A percentile compares a stretch with the other conserved stretches of the same genome.
Evolutionary conservation across 805 yeast species (phyloP).

Genomic region (Ogataea pignaliae): DNA sequence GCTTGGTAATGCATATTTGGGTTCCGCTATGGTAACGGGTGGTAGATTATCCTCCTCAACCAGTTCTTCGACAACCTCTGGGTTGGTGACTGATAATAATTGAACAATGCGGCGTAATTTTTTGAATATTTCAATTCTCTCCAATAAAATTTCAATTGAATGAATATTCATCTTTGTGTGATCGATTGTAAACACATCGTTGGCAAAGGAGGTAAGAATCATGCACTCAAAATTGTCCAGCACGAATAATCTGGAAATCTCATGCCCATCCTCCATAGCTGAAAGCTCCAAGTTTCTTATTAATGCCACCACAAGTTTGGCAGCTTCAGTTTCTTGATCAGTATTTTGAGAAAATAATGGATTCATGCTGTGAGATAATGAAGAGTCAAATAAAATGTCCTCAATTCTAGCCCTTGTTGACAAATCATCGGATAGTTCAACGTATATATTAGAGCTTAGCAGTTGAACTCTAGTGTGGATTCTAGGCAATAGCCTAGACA

Average conservation of each 20-base stretch:
- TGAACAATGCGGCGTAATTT: conserved; percentile 7
- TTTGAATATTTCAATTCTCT: conserved; percentile 11
- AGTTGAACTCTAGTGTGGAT: conserved; percentile 22
- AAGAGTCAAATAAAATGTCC: conserved; percentile 25
- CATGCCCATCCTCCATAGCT: conserved; percentile 7
- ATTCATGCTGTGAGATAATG: conserved; percentile 19
- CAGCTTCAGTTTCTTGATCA: conserved; percentile 4
- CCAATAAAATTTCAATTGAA: conserved; percentile 11
- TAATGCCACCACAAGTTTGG: conserved; percentile 14
- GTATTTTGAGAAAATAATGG: conserved; percentile 17
- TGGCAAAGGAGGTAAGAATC: conserved; percentile 6
- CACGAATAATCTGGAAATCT: conserved; percentile 9
- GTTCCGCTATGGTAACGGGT: background rate
- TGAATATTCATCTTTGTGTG: conserved; percentile 5
- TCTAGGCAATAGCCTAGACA: conserved; percentile 16
- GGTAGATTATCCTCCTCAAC: background rate
- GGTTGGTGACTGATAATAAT: background rate
- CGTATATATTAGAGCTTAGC: conserved; percentile 13
- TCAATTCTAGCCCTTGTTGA: conserved; percentile 13
- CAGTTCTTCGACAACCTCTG: background rate
- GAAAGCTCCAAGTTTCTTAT: conserved; percentile 20
- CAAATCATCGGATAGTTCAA: conserved; percentile 12
- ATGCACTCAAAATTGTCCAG: conserved; percentile 15
- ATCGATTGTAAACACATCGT: conserved; percentile 4
- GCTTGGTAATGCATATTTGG: background rate